phyloP scores from a whole-genome alignment of 176 grass and related monocot species.

The Musa schizocarpa region DNA sequence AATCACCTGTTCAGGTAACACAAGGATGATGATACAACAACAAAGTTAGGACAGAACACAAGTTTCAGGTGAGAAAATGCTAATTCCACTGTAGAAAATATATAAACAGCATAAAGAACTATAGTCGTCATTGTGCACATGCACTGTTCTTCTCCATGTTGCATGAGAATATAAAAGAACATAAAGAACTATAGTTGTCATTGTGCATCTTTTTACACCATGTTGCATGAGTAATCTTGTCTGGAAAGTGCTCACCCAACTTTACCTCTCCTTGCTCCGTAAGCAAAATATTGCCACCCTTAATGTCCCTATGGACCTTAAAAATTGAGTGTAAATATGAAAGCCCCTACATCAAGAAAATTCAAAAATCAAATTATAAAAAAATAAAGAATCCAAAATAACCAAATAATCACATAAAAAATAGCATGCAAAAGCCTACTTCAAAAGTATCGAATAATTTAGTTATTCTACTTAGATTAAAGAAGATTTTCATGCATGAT shows the following conservation, averaged over 20 bases:
- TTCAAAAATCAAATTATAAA: background rate
- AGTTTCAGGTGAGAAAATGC: constrained; percentile 3
- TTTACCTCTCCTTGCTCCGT: constrained; percentile 99
- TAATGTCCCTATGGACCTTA: constrained; percentile 99
- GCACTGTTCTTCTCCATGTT: background rate
- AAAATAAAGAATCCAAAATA: background rate
- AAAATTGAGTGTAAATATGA: constrained; percentile 98
- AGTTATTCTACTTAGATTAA: background rate
- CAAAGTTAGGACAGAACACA: constrained; percentile 12
- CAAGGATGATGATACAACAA: background rate
- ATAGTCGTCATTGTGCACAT: background rate
- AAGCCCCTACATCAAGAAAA: constrained; percentile 71
- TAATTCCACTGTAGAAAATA: background rate
- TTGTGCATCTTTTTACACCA: background rate
- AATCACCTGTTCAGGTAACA: constrained; percentile 69
- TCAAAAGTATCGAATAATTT: background rate
- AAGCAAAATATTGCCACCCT: constrained; percentile 96
- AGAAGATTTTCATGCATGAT: background rate
- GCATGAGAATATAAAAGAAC: constrained; percentile 13
- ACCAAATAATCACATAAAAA: background rate
- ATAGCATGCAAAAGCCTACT: background rate
- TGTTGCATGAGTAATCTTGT: background rate
- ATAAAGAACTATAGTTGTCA: constrained; percentile 2
- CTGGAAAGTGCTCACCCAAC: constrained; percentile 58
- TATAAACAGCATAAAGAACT: constrained; percentile 15